Conservation (phyloP, 139 green algal species). For the Closterium sp. region DNA sequence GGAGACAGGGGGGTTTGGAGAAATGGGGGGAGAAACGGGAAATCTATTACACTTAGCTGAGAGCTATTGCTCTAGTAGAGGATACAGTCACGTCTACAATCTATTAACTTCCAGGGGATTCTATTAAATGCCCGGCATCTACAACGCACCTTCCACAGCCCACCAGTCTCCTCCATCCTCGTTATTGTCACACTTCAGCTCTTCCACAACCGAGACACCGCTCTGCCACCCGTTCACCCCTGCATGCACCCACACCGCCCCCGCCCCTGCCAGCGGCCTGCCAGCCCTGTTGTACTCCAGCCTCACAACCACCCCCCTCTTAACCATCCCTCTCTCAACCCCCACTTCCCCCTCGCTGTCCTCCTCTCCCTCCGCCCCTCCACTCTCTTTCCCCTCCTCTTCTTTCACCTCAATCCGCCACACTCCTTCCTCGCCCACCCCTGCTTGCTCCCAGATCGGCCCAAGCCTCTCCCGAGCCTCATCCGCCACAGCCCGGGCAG, state of each 20-base stretch:
- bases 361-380: constrained; percentile 14
- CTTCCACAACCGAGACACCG: constrained; percentile 25
- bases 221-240: constrained; percentile 37
- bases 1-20: too few species aligned
- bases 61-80: background rate
- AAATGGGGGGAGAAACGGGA: background rate
- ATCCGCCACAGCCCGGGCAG: background rate
- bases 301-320: background rate
- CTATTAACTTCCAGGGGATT: too few species aligned
- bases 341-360: background rate
- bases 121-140: background rate
- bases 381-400: background rate
- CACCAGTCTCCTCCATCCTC: constrained; percentile 49
- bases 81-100: too few species aligned
- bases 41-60: background rate
- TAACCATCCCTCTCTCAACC: background rate
- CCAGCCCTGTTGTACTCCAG: constrained; percentile 42
- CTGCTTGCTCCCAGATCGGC: background rate
- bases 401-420: constrained; percentile 10
- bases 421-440: background rate
- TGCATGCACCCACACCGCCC: constrained; percentile 40
- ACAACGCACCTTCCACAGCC: constrained; percentile 30
- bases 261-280: constrained; percentile 4
- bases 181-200: constrained; percentile 3
- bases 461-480: background rate